Base-by-base conservation (phyloP, 352 stramenopile species). In the Phytophthora cactorum region DNA sequence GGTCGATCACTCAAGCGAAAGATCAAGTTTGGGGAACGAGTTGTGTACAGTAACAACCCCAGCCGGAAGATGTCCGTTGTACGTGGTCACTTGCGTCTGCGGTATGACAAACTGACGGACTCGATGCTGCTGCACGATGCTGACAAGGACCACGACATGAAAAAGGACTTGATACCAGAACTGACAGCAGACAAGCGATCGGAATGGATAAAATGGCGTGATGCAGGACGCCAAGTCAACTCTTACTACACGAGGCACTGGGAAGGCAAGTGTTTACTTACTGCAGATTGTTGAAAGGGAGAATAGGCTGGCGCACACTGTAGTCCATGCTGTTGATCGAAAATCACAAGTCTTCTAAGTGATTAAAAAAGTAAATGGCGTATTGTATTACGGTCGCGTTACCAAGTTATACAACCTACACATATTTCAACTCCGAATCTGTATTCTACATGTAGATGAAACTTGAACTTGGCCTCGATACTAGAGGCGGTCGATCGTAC, bases 41-140 rank as follows among this genome's bases (percentile, higher is more conserved):
- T 74, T 15, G 78, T 88, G 34, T 86, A 65, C 69, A 86, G 70
- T 52, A 89, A 88, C 75, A 89, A 89, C 39, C 78, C 81, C 8
- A 63, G 68, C 17, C 69, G 63, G n/a, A 79, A 86, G 45, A 72
- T 84, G 54, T 72, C 77, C 39, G 61, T 75, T 5, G 67, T 88
- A 0, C 66, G 63, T 1, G 78, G 77, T 27, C 62, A 86, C 14
- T 39, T 62, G 5, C 74, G 81, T 14, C 65, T 86, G 5, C 66
- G 81, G 12, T 88, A 87, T 27, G 81, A 89, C 46, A 60, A 61
- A 2, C 53, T 67, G 6, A 75, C 72, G 4, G 75, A 57, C 31
- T 66, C 59, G 14, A 70, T 86, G n/a, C 31, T 63, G 10, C 67
- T 89, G 2, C 76, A 77, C 36, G 59, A 89, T 47, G 74, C 77